Evolutionary conservation across 805 yeast genomes (phyloP).

Genomic region (Lipomyces sp.): DNA sequence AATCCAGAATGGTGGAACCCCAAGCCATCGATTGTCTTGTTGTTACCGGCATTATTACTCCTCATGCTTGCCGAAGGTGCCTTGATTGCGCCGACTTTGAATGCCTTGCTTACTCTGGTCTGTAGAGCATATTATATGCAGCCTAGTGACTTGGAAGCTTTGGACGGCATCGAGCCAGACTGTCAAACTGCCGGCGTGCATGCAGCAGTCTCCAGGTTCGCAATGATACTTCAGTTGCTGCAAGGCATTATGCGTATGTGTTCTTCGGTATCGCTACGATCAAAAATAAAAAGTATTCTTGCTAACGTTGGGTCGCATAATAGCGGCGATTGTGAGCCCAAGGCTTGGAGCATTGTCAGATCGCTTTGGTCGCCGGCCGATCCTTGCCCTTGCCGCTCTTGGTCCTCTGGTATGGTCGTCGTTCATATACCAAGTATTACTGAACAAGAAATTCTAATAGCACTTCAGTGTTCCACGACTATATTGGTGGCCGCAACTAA

Average conservation of each 20-base stretch:
- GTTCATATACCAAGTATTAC: neutral
- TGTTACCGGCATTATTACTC: neutral
- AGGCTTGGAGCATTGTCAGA: constrained; percentile 26
- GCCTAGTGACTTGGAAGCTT: neutral
- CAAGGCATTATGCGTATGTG: constrained; percentile 18
- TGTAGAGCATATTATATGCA: constrained; percentile 23
- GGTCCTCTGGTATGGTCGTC: neutral
- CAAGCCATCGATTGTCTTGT: constrained; percentile 4
- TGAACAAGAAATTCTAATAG: neutral
- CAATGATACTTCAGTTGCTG: constrained; percentile 22
- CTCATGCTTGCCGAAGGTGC: neutral
- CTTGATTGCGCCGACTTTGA: constrained; percentile 21
- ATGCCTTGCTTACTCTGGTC: constrained; percentile 12
- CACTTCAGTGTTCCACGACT: neutral
- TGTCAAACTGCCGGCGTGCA: constrained; percentile 32
- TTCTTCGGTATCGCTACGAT: neutral
- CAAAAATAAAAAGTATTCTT: neutral
- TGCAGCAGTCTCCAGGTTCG: constrained; percentile 15
- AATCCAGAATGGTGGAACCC: neutral
- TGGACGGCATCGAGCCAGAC: constrained; percentile 7
- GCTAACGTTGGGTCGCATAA: neutral
- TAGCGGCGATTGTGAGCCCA: constrained; percentile 23
- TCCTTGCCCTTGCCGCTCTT: neutral
- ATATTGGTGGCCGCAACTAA: neutral
- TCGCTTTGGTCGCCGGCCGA: constrained; percentile 21